Conservation (phyloP, 495 filamentous ascomycete genomes). For the Tetracladium setigerum region DNA sequence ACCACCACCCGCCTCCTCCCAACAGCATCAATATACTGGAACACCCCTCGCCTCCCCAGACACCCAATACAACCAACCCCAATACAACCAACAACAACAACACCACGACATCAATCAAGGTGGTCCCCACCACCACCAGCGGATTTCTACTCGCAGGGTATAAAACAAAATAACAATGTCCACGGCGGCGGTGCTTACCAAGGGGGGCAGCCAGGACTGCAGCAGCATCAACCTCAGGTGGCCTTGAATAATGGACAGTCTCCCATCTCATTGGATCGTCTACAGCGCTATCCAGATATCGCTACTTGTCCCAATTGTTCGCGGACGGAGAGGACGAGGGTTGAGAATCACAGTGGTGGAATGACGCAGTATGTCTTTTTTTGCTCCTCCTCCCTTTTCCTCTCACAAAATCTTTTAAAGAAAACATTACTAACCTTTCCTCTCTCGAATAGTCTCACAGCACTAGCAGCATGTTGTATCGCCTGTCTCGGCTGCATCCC, state of each 20-base stretch:
- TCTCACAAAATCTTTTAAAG: background rate
- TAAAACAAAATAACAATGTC: too few relatives aligned
- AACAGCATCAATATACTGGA: too few relatives aligned
- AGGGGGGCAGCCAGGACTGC: too few relatives aligned
- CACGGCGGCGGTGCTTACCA: too few relatives aligned
- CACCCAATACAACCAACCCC: background rate
- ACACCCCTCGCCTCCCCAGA: too few relatives aligned
- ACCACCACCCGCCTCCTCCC: too few relatives aligned
- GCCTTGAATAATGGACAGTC: background rate
- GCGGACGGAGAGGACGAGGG: slow-evolving; percentile 7
- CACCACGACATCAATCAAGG: background rate
- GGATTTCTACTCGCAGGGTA: too few relatives aligned
- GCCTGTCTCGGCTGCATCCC: slow-evolving; percentile 53
- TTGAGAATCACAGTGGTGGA: slow-evolving; percentile 3
- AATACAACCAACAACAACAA: background rate
- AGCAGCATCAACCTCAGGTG: background rate
- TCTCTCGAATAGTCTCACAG: slow-evolving; percentile 35
- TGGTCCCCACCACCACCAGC: too few relatives aligned
- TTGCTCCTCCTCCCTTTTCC: background rate
- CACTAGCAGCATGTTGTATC: slow-evolving; percentile 38
- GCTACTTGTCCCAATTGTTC: slow-evolving; percentile 10
- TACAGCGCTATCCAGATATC: background rate
- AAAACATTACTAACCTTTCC: too few relatives aligned
- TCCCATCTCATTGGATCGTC: background rate
- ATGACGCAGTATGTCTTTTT: slow-evolving; percentile 16